Evolutionary conservation across 306 rosid species (phyloP).

Genomic region (Corylus avellana): DNA sequence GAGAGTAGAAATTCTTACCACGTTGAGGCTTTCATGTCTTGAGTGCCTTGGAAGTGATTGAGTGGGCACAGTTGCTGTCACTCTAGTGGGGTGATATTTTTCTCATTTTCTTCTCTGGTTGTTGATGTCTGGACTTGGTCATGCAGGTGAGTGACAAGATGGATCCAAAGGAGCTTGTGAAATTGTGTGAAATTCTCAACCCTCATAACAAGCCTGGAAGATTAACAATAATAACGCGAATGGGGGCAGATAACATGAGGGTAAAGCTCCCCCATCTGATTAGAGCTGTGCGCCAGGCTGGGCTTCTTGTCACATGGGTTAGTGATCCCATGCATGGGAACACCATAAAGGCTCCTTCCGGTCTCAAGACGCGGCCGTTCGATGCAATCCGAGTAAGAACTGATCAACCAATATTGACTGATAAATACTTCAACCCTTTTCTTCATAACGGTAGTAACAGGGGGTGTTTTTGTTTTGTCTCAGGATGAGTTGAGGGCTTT

Average conservation of each 20-base stretch:
- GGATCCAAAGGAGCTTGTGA: slow-evolving; percentile 45
- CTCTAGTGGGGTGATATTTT: neutral
- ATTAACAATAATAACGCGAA: slow-evolving; percentile 42
- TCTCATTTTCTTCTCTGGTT: neutral
- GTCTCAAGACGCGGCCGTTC: slow-evolving; percentile 50
- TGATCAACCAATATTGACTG: neutral
- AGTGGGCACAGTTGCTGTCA: neutral
- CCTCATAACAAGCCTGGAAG: slow-evolving; percentile 46
- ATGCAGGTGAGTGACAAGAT: slow-evolving; percentile 54
- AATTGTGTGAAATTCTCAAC: slow-evolving; percentile 41
- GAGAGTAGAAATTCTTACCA: too few species aligned
- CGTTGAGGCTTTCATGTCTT: neutral
- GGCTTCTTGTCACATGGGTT: slow-evolving; percentile 50
- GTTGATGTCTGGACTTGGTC: slow-evolving; percentile 1
- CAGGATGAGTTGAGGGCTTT: slow-evolving; percentile 51
- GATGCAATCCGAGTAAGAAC: slow-evolving; percentile 43
- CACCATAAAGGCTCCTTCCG: slow-evolving; percentile 50
- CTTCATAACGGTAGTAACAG: neutral
- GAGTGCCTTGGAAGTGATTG: neutral
- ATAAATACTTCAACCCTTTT: neutral
- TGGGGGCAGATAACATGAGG: slow-evolving; percentile 51
- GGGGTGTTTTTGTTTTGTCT: neutral
- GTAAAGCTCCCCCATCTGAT: slow-evolving; percentile 43
- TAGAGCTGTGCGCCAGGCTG: slow-evolving; percentile 42
- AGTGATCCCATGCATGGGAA: slow-evolving; percentile 56